A percentile compares a stretch with the other conserved stretches of the same genome.
These are phyloP conservation scores for Termitomyces sp. DNA, from an alignment of 768 basidiomycete species.

Conservation along the genomic window DNA sequence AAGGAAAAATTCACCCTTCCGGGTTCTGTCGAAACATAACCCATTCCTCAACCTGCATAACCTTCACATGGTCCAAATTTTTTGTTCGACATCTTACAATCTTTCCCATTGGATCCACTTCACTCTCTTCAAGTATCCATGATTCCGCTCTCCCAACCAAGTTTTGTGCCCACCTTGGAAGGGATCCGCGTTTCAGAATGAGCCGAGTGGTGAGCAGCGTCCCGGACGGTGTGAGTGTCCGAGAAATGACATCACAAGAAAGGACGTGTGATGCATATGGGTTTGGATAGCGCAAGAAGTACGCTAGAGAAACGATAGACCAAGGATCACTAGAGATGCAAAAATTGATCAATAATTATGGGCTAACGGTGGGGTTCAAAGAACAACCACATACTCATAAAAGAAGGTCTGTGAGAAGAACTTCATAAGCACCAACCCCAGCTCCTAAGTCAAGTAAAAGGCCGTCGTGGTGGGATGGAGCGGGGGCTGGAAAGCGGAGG, in stretches of 20 bases:
- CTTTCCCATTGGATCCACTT: constrained; percentile 81
- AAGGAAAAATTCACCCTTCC: constrained; percentile 53
- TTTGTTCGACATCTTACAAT: constrained; percentile 73
- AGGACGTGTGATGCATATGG: constrained; percentile 91
- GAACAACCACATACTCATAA: constrained; percentile 43
- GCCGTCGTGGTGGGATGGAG: constrained; percentile 7
- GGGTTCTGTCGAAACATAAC: constrained; percentile 62
- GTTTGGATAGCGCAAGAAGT: constrained; percentile 94
- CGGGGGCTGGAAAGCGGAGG: constrained; percentile 4
- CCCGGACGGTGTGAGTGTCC: constrained; percentile 65
- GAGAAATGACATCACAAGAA: constrained; percentile 93
- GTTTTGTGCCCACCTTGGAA: constrained; percentile 87
- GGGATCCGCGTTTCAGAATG: constrained; percentile 86
- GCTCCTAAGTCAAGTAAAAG: constrained; percentile 8
- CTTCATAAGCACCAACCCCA: constrained; percentile 41
- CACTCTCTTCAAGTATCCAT: constrained; percentile 94
- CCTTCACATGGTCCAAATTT: constrained; percentile 91
- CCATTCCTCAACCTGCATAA: constrained; percentile 88
- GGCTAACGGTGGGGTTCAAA: background rate
- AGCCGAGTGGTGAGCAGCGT: constrained; percentile 83
- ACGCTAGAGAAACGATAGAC: constrained; percentile 88
- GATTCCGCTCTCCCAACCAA: constrained; percentile 82
- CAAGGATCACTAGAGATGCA: constrained; percentile 71
- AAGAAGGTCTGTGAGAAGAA: constrained; percentile 51
- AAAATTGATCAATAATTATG: constrained; percentile 12